A percentile compares a stretch with the other conserved stretches of the same genome.
Conservation (phyloP, 2,329 filamentous ascomycete species). For the Dichotomopilus funicola region DNA sequence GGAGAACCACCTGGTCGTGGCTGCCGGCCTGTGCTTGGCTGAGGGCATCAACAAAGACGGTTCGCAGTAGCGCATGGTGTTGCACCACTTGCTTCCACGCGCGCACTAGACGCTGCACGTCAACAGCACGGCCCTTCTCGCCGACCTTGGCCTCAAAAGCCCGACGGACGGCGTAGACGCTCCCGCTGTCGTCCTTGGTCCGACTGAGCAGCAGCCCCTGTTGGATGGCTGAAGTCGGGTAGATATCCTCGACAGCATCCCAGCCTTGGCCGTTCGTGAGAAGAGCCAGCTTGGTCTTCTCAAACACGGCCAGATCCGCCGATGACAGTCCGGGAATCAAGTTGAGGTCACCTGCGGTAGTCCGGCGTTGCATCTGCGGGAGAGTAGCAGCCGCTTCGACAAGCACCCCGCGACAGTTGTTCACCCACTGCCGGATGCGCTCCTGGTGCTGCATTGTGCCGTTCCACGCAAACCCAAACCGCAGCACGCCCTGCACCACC, state of each 20-base stretch:
- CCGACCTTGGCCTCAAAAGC: conserved; percentile 11
- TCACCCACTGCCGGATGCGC: conserved; percentile 37
- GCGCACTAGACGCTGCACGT: conserved; percentile 13
- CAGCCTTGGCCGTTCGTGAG: conserved; percentile 27
- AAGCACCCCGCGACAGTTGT: conserved; percentile 23
- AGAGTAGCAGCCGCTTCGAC: conserved; percentile 13
- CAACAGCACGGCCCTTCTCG: conserved; percentile 2
- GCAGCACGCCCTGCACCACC: conserved; percentile 38
- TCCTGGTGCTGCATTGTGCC: conserved; percentile 40
- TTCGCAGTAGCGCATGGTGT: conserved; percentile 26
- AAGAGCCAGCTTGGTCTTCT: conserved; percentile 36
- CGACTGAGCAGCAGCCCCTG: conserved; percentile 21
- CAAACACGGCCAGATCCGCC: conserved; percentile 37
- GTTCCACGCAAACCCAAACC: conserved; percentile 46
- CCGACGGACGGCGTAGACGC: conserved; percentile 20
- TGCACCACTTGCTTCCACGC: conserved; percentile 24
- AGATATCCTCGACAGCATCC: conserved; percentile 21
- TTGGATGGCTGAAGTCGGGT: conserved; percentile 22
- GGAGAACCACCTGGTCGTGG: conserved; percentile 28
- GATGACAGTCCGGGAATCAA: conserved; percentile 32
- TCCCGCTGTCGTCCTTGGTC: conserved; percentile 15
- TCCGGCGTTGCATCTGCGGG: conserved; percentile 1
- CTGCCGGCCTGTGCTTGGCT: conserved; percentile 11
- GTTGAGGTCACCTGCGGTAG: conserved; percentile 13
- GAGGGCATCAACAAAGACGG: conserved; percentile 25